Evolutionary conservation across 441 rosid species (phyloP).

Genomic region (Mallotus japonicus): DNA sequence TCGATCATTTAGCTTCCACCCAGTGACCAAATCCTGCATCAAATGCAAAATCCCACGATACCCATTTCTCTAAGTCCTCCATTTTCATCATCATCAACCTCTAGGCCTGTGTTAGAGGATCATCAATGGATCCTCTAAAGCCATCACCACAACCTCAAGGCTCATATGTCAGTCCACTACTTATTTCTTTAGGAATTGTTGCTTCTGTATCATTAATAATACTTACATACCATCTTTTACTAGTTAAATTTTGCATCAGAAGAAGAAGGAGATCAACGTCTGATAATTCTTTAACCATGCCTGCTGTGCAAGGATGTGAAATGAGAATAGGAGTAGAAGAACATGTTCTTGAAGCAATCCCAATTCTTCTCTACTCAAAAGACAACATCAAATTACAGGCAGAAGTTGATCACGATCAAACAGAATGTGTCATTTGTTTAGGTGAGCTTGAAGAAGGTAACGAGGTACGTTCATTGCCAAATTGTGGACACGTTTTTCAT

Average conservation of each 20-base stretch:
- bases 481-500: slow-evolving; percentile 53
- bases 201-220: slow-evolving; percentile 25
- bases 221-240: slow-evolving; percentile 36
- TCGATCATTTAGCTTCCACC: background rate
- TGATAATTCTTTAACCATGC: background rate
- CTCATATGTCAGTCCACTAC: slow-evolving; percentile 37
- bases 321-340: slow-evolving; percentile 35
- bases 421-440: slow-evolving; percentile 52
- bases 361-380: slow-evolving; percentile 36
- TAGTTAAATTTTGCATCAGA: slow-evolving; percentile 32
- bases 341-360: slow-evolving; percentile 41
- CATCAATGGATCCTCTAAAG: slow-evolving; percentile 30
- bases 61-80: background rate
- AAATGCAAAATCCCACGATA: slow-evolving; percentile 4
- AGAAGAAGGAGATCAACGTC: background rate
- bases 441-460: slow-evolving; percentile 50
- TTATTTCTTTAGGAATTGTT: slow-evolving; percentile 43
- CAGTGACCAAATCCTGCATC: background rate
- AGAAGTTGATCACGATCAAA: slow-evolving; percentile 22
- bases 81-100: background rate
- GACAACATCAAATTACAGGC: background rate
- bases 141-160: slow-evolving; percentile 5
- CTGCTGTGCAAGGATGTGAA: background rate
- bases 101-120: background rate
- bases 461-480: slow-evolving; percentile 44